Evolutionary conservation across 306 rosid genomes (phyloP).

Genomic region (Aeschynomene evenia): DNA sequence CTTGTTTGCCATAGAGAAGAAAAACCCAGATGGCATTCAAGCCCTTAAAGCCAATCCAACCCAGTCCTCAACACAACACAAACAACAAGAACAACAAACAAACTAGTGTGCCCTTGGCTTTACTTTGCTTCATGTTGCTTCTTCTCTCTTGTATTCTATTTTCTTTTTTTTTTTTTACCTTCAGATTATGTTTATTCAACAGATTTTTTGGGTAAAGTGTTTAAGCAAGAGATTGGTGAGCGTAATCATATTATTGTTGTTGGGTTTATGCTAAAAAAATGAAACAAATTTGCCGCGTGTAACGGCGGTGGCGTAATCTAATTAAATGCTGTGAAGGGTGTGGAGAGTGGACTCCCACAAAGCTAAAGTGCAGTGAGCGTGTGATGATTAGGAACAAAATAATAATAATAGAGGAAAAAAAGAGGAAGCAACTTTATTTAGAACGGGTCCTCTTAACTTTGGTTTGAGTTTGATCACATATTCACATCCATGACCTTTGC

Average conservation of each 20-base stretch:
- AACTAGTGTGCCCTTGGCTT: neutral
- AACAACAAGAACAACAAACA: neutral
- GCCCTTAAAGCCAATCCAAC: slow-evolving; percentile 1
- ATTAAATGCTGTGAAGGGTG: neutral
- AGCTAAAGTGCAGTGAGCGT: slow-evolving; percentile 25
- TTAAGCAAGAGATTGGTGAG: neutral
- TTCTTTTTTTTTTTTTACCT: neutral
- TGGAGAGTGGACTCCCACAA: slow-evolving; percentile 22
- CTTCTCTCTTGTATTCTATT: neutral
- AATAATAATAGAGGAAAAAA: neutral
- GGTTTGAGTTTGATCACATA: neutral
- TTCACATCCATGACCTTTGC: neutral
- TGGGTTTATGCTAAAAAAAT: neutral
- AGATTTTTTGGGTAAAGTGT: too few species aligned
- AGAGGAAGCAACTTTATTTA: neutral
- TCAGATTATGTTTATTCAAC: neutral
- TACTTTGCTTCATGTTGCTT: slow-evolving; percentile 6
- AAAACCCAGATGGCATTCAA: slow-evolving; percentile 25
- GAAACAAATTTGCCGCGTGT: neutral
- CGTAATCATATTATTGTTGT: neutral
- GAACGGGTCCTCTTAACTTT: slow-evolving; percentile 25
- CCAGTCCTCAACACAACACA: neutral
- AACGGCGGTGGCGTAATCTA: slow-evolving; percentile 24
- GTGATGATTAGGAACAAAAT: too few species aligned
- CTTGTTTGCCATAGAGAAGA: slow-evolving; percentile 21